phyloP scores from a whole-genome alignment of 2,329 filamentous ascomycete genomes.

The Calonectria pseudoreteaudii region DNA sequence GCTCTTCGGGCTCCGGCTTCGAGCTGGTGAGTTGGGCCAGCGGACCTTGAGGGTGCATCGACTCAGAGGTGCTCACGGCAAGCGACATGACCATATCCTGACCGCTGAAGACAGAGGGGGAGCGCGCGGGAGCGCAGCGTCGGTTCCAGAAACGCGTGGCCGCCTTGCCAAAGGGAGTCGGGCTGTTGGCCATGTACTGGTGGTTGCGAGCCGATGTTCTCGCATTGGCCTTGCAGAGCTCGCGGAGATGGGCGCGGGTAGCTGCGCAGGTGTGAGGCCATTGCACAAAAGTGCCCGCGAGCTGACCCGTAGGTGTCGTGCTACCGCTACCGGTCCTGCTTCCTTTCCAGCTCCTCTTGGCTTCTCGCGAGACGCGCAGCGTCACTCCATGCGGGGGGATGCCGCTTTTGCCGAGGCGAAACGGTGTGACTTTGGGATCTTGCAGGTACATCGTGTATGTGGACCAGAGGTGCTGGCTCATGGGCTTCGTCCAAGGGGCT shows the following conservation, averaged over 20 bases:
- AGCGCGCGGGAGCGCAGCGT: constrained; percentile 59
- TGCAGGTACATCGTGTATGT: constrained; percentile 74
- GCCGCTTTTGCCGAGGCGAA: constrained; percentile 71
- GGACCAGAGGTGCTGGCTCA: constrained; percentile 75
- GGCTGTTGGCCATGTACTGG: constrained; percentile 64
- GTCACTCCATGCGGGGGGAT: constrained; percentile 75
- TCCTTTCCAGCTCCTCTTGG: constrained; percentile 75
- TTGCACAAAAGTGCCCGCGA: constrained; percentile 62
- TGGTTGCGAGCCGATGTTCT: constrained; percentile 56
- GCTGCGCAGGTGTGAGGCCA: constrained; percentile 75
- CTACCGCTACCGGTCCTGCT: constrained; percentile 60
- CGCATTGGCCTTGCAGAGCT: constrained; percentile 70
- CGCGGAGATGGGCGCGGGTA: constrained; percentile 71
- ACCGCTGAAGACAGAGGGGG: constrained; percentile 65
- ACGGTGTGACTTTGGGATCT: constrained; percentile 75
- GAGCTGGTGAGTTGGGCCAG: constrained; percentile 70
- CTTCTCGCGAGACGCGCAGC: constrained; percentile 72
- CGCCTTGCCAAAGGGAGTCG: constrained; percentile 66
- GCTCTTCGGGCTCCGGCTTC: constrained; percentile 38
- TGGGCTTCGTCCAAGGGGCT: constrained; percentile 72
- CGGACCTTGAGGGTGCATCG: constrained; percentile 73
- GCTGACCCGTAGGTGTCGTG: constrained; percentile 65
- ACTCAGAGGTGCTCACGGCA: constrained; percentile 71
- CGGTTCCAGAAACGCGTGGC: constrained; percentile 63
- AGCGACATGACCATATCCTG: constrained; percentile 74